Percentiles rank a stretch among this genome's conserved stretches.
Evolutionary conservation across 306 rosid species (phyloP).

Genomic region (Hippophae rhamnoides): DNA sequence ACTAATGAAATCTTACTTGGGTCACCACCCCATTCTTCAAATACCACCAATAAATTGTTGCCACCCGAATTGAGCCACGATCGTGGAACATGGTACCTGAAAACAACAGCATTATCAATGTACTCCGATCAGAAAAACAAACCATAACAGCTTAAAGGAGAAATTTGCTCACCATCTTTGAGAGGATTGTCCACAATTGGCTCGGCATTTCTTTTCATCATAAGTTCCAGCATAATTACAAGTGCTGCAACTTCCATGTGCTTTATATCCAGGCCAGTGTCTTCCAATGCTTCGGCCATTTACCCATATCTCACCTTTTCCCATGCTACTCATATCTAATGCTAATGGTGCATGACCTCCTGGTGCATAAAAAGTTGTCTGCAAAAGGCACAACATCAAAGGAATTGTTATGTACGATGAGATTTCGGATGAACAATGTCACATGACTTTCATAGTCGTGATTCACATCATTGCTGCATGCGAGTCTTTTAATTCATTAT

Average conservation of each 20-base stretch:
- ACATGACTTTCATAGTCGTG: too few relatives aligned
- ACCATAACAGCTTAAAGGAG: neutral
- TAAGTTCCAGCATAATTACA: slow-evolving; percentile 76
- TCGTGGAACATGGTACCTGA: slow-evolving; percentile 48
- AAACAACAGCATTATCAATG: slow-evolving; percentile 15
- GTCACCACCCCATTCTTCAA: slow-evolving; percentile 28
- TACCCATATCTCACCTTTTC: slow-evolving; percentile 86
- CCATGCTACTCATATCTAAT: slow-evolving; percentile 91
- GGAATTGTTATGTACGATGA: slow-evolving; percentile 1
- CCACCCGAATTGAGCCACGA: slow-evolving; percentile 16
- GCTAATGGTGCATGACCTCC: slow-evolving; percentile 69
- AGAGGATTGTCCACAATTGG: slow-evolving; percentile 71
- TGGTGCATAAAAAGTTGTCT: slow-evolving; percentile 69
- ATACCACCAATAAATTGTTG: slow-evolving; percentile 19
- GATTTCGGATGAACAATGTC: neutral
- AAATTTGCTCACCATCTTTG: slow-evolving; percentile 70
- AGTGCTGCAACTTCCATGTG: slow-evolving; percentile 49
- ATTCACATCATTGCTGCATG: too few relatives aligned
- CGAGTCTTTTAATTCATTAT: too few relatives aligned
- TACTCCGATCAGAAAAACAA: slow-evolving; percentile 9
- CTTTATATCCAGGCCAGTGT: slow-evolving; percentile 73
- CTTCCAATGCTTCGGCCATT: slow-evolving; percentile 92
- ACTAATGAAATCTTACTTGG: slow-evolving; percentile 15
- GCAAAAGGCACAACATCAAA: slow-evolving; percentile 18
- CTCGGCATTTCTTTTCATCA: slow-evolving; percentile 51